A percentile compares a stretch with the other conserved stretches of the same genome.
Conservation (phyloP, 1,284 basidiomycete genomes). For the Pisolithus thermaeus region DNA sequence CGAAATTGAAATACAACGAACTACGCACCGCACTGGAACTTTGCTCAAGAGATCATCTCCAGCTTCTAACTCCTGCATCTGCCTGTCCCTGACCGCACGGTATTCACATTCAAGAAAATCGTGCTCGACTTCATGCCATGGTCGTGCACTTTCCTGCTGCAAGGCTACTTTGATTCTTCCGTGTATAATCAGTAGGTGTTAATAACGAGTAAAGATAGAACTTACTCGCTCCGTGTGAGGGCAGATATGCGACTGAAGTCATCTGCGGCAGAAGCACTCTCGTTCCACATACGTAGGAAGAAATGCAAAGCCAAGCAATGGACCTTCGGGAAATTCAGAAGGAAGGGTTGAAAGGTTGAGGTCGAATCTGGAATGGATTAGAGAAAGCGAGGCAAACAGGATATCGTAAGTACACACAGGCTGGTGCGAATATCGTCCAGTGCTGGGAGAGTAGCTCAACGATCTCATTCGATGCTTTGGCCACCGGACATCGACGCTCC, state of each 20-base stretch:
- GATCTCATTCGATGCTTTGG: slow-evolving; percentile 81
- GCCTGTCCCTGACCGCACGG: slow-evolving; percentile 80
- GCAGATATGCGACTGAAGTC: slow-evolving; percentile 83
- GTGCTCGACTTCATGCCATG: slow-evolving; percentile 82
- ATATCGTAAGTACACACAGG: slow-evolving; percentile 45
- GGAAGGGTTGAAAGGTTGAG: slow-evolving; percentile 83
- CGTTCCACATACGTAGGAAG: slow-evolving; percentile 94
- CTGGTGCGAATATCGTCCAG: slow-evolving; percentile 76
- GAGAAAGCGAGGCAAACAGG: slow-evolving; percentile 12
- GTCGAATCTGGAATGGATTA: slow-evolving; percentile 56
- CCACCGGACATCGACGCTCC: slow-evolving; percentile 81
- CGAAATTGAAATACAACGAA: slow-evolving; percentile 2
- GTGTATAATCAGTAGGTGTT: slow-evolving; percentile 5
- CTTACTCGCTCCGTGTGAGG: slow-evolving; percentile 82
- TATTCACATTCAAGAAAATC: slow-evolving; percentile 88
- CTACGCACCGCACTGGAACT: slow-evolving; percentile 70
- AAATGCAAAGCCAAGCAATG: slow-evolving; percentile 83
- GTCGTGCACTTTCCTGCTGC: slow-evolving; percentile 68
- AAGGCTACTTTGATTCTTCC: slow-evolving; percentile 72
- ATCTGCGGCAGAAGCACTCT: slow-evolving; percentile 75
- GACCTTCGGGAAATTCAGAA: slow-evolving; percentile 81
- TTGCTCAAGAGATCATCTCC: slow-evolving; percentile 89
- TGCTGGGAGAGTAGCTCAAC: slow-evolving; percentile 86
- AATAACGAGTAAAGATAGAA: slow-evolving; percentile 15
- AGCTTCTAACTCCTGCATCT: slow-evolving; percentile 90